These are phyloP conservation scores for Fusarium coicis DNA, from an alignment of 2,329 filamentous ascomycete species.

Conservation along the genomic window DNA sequence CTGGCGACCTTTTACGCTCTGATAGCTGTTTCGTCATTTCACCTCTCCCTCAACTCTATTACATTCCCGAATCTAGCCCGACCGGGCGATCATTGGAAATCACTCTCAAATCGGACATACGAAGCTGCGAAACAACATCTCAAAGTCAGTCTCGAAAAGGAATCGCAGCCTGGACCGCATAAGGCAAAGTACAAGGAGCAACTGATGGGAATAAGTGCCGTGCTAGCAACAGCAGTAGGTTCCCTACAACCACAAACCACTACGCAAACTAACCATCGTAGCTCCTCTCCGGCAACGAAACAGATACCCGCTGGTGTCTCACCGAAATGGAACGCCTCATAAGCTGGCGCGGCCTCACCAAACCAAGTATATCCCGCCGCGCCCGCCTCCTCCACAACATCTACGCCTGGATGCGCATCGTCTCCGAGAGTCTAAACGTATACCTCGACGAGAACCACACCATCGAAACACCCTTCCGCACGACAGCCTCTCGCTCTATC, in stretches of 20 bases:
- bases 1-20: conserved; percentile 32
- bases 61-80: conserved; percentile 12
- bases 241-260: fast-evolving
- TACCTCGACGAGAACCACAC: conserved; percentile 27
- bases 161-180: conserved; percentile 24
- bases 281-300: conserved; percentile 32
- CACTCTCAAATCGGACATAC: conserved; percentile 17
- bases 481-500: not conserved
- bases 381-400: conserved; percentile 36
- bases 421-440: conserved; percentile 36
- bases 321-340: conserved; percentile 39
- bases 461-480: conserved; percentile 11
- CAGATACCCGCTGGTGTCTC: conserved; percentile 34
- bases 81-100: conserved; percentile 22
- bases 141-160: conserved; percentile 32
- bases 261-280: fast-evolving
- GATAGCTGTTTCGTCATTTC: conserved; percentile 34
- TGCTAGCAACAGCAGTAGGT: conserved; percentile 33
- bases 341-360: conserved; percentile 31
- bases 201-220: conserved; percentile 33
- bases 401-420: conserved; percentile 42
- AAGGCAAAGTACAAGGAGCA: conserved; percentile 41
- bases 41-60: conserved; percentile 24
- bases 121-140: conserved; percentile 40
- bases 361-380: conserved; percentile 34